Evolutionary conservation across 2,329 filamentous ascomycete species (phyloP).

Genomic region (Penicillium sp.): DNA sequence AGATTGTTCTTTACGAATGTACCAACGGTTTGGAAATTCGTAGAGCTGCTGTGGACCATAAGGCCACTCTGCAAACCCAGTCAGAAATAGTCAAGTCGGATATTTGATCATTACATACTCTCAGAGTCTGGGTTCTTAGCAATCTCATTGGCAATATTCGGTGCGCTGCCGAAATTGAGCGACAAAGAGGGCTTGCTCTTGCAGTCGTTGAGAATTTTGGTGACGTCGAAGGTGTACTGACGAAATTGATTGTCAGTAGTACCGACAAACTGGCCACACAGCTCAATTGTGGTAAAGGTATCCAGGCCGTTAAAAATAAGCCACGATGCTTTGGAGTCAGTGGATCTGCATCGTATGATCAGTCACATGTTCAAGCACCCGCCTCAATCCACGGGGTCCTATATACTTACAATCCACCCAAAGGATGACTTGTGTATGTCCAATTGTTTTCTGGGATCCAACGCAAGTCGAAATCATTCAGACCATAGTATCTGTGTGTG

Average conservation of each 20-base stretch:
- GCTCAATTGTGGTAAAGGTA: slow-evolving; percentile 58
- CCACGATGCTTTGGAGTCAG: slow-evolving; percentile 47
- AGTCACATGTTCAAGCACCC: background rate
- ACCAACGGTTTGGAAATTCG: slow-evolving; percentile 56
- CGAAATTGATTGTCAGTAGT: slow-evolving; percentile 63
- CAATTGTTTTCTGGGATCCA: slow-evolving; percentile 62
- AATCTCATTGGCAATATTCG: slow-evolving; percentile 54
- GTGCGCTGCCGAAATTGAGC: slow-evolving; percentile 60
- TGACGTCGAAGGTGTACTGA: slow-evolving; percentile 61
- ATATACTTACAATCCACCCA: slow-evolving; percentile 44
- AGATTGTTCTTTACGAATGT: slow-evolving; percentile 61
- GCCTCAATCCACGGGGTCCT: background rate
- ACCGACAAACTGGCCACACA: slow-evolving; percentile 57
- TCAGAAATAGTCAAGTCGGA: background rate
- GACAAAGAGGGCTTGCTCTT: slow-evolving; percentile 40
- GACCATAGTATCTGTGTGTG: slow-evolving; percentile 47
- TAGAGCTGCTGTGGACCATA: slow-evolving; percentile 48
- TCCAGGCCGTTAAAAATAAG: slow-evolving; percentile 64
- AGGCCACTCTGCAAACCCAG: slow-evolving; percentile 48
- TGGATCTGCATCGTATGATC: slow-evolving; percentile 14
- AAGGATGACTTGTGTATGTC: slow-evolving; percentile 57
- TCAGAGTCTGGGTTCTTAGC: slow-evolving; percentile 51
- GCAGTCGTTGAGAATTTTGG: slow-evolving; percentile 48
- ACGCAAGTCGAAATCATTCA: slow-evolving; percentile 61
- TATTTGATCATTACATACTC: slow-evolving; percentile 27